Base-by-base conservation (phyloP, 192 early-diverging fungal genomes). In the Dispira parvispora region DNA sequence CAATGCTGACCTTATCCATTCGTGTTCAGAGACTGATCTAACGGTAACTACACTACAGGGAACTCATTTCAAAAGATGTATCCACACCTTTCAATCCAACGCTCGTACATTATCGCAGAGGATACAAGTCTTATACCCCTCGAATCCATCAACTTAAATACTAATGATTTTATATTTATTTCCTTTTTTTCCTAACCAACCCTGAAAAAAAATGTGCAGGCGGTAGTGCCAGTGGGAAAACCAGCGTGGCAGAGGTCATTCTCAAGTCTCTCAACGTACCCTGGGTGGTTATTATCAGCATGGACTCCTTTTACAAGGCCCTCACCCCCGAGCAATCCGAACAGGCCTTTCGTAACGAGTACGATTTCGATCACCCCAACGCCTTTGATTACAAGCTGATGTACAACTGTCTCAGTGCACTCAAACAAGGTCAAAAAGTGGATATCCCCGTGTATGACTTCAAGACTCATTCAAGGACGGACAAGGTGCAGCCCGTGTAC, bases 261-360 rank as follows among this genome's bases (percentile, higher is more conserved):
- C 76, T 85, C 52, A 83, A 86, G 62, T 82, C 77, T 55, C 64
- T 89, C 50, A 82, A 85, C 62, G 83, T 85, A 0, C 87, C 85
- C 23, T 89, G 87, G 89, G 90, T 94, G 0, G 86, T 90, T 10
- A 78, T 96, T 45, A 55, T 98, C 52, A 91, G 85, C 62, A 98
- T 96, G 92, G 95, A 98, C 70, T 92, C 89, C 11, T 98, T 94
- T 68, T 98, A 98, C 76, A 91, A 88, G 62, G 69, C 77, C 20
- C 78, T 98, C 67, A 84, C 78, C 18, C 78, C 80, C 9, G 88
- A 92, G 62, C 81, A 98, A 65, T 77, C 74, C 49, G 72, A 57
- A 47, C 68, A 65, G 61, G 82, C 84, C n/a, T 74, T 76, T 52
- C 58, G 68, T 8, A 85, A 86, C 74, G 84, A 92, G 66, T 85